Percentiles rank a stretch among this genome's conserved stretches.
These are phyloP conservation scores for Aspergillus sp. DNA, from an alignment of 2,329 filamentous ascomycete species.

Conservation along the genomic window DNA sequence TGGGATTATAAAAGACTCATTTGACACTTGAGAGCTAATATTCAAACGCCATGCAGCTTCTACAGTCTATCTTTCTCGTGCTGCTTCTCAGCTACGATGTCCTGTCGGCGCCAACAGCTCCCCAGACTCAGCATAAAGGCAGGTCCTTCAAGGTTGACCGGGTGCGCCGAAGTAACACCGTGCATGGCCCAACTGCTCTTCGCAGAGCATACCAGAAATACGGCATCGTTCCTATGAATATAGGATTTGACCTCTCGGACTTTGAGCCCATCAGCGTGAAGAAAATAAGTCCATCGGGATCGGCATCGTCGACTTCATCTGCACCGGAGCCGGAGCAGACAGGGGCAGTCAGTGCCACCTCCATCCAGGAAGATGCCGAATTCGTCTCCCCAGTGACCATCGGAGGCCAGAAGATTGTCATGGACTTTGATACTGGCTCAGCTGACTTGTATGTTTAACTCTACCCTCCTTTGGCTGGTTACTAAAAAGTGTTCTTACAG, in stretches of 20 bases:
- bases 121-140: constrained; percentile 18
- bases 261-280: constrained; percentile 26
- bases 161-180: constrained; percentile 51
- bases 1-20: too few species aligned
- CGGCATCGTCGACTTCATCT: constrained; percentile 17
- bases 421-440: constrained; percentile 74
- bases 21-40: too few species aligned
- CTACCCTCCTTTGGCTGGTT: background rate
- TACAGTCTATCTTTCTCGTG: constrained; percentile 21
- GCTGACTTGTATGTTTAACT: constrained; percentile 56
- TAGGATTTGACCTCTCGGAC: constrained; percentile 32
- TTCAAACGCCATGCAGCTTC: constrained; percentile 20
- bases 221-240: constrained; percentile 47
- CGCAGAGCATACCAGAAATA: constrained; percentile 66
- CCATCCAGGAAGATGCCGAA: constrained; percentile 61
- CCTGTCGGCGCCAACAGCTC: constrained; percentile 28
- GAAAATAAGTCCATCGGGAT: constrained; percentile 17
- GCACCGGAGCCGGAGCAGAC: constrained; percentile 25
- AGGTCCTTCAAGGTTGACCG: constrained; percentile 59
- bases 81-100: constrained; percentile 27
- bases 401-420: constrained; percentile 62
- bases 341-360: constrained; percentile 60
- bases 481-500: constrained; percentile 26
- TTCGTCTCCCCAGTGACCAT: constrained; percentile 67
- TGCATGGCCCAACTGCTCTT: constrained; percentile 59